phyloP scores from a whole-genome alignment of 2,329 filamentous ascomycete species.

The Aspergillus ustus region DNA sequence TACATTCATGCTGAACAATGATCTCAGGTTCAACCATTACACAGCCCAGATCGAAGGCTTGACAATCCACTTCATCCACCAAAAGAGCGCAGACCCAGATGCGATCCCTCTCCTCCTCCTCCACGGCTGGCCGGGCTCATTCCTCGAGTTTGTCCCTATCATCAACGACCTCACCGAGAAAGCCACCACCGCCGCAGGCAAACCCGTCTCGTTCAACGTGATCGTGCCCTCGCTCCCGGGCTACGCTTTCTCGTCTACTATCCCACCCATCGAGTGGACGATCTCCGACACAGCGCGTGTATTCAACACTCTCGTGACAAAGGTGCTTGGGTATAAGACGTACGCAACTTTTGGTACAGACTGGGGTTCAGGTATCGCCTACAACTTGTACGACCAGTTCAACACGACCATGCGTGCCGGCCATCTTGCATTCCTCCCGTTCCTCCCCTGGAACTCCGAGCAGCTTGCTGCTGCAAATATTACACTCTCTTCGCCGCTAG shows the following conservation, averaged over 20 bases:
- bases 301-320: not conserved
- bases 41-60: not conserved
- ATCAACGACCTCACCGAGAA: constrained; percentile 15
- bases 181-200: constrained; percentile 8
- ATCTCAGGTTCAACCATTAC: not conserved
- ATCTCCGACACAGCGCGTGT: not conserved
- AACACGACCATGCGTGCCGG: not conserved
- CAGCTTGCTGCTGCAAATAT: constrained; percentile 9
- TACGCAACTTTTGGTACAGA: not conserved
- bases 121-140: constrained; percentile 21
- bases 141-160: constrained; percentile 17
- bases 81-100: constrained; percentile 4
- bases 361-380: not conserved
- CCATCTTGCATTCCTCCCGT: not conserved
- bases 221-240: not conserved
- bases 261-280: not conserved
- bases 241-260: not conserved
- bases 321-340: not conserved
- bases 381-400: not conserved
- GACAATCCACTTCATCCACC: not conserved
- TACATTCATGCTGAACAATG: not conserved
- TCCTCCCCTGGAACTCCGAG: not conserved
- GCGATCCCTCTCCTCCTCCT: constrained; percentile 19
- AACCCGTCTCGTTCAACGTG: not conserved
- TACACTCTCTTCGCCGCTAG: not conserved